These are phyloP conservation scores for Symbiotaphrina buchneri DNA, from an alignment of 495 filamentous ascomycete genomes.

Conservation along the genomic window DNA sequence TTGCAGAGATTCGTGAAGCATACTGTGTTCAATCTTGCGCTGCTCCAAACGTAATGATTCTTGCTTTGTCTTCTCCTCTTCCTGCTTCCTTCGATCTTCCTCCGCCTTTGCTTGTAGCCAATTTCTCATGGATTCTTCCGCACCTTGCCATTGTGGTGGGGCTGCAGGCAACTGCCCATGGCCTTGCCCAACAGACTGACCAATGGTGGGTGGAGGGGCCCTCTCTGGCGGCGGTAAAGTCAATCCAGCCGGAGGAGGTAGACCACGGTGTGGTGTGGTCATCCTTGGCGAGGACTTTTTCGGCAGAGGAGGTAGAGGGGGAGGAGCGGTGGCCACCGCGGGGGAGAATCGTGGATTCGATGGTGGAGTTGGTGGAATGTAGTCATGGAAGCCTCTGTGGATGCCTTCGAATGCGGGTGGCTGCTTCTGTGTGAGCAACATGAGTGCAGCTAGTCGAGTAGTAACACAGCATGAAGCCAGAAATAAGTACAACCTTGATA, in stretches of 20 bases:
- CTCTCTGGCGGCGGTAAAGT: conserved; percentile 22
- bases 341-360: conserved; percentile 36
- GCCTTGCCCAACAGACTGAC: conserved; percentile 20
- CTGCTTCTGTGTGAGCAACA: conserved; percentile 50
- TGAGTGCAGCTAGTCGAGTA: conserved; percentile 13
- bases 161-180: conserved; percentile 45
- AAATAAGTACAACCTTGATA: too few relatives aligned
- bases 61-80: conserved; percentile 75
- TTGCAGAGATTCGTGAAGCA: conserved; percentile 57
- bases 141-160: conserved; percentile 46
- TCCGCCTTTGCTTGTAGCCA: conserved; percentile 72
- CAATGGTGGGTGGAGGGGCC: conserved; percentile 16
- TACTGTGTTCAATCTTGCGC: conserved; percentile 61
- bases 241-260: conserved; percentile 57
- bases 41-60: conserved; percentile 58
- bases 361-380: conserved; percentile 33
- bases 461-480: too few relatives aligned
- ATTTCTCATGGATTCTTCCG: conserved; percentile 59
- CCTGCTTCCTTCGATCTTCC: conserved; percentile 64
- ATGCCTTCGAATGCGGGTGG: conserved; percentile 36
- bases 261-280: conserved; percentile 51
- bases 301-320: conserved; percentile 14
- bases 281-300: conserved; percentile 21
- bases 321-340: conserved; percentile 24
- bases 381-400: conserved; percentile 48